Base-by-base conservation (phyloP, 345 rosid species). In the Nephelium lappaceum region DNA sequence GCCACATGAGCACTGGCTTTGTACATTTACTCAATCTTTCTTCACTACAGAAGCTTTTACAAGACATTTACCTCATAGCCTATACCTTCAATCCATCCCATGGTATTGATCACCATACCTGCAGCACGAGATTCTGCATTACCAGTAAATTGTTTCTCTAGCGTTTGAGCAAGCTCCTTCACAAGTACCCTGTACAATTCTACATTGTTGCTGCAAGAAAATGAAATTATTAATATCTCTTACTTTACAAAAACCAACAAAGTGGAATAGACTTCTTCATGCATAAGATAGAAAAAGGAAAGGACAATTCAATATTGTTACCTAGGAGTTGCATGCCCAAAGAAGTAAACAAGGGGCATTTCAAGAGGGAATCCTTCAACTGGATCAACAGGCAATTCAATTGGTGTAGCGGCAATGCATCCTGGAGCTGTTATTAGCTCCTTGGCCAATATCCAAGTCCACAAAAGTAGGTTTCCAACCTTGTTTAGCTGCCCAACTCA, bases 401-500 rank as follows among this genome's bases (percentile, higher is more conserved):
- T 89, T 49, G 99, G 98, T 4, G 98, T 90, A 74, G 97, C 98
- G 11, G 97, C 97, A 79, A 95, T 91, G 80, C 88, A 80, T 76
- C 97, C 98, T 7, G 99, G 98, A 72, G 84, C 79, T 19, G 98
- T 92, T 76, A 96, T 93, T 93, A 19, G 93, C 84, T 67, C 99
- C 99, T 91, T 94, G 98, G 63, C 98, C 98, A 73, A 95, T 85
- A 86, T 96, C 98, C 86, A 93, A 87, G 86, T 91, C 97, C 49
- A 93, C 94, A 86, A 80, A 95, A 31, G 93, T 92, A 80, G 95
- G 97, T 82, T 92, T 90, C 92, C 92, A 95, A 55, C 96, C 97
- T 64, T 84, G 95, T 84, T 93, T 95, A 71, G 97, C 97, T 67
- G 98, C 95, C 98, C 99, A 95, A 80, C 98, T 95, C 57, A 96